phyloP scores from a whole-genome alignment of 768 basidiomycete species.

The Tricholoma saponaceum region DNA sequence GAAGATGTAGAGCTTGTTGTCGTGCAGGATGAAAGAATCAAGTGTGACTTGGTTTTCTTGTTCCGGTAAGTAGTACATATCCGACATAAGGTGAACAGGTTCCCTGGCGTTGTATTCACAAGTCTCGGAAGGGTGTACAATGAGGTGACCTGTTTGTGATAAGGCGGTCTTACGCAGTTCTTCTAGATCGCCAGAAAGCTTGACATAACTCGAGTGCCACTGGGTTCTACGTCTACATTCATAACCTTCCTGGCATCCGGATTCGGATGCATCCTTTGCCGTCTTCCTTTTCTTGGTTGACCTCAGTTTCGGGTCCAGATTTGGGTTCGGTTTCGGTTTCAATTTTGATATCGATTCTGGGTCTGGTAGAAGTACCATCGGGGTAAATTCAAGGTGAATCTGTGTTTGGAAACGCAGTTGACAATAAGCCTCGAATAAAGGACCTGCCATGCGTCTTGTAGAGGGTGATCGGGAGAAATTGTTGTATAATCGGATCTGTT shows the following conservation, averaged over 20 bases:
- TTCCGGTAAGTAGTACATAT: not conserved
- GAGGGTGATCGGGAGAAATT: too few species aligned
- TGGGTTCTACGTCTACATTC: not conserved
- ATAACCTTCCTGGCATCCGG: not conserved
- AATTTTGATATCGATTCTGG: too few species aligned
- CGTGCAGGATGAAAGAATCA: not conserved
- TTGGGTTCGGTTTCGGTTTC: too few species aligned
- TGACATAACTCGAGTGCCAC: not conserved
- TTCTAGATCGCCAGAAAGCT: not conserved
- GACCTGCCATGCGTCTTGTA: too few species aligned
- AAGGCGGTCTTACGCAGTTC: not conserved
- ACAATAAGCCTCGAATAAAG: too few species aligned
- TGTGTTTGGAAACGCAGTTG: too few species aligned
- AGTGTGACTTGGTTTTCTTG: not conserved
- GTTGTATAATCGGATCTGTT: too few species aligned
- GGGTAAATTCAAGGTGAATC: too few species aligned
- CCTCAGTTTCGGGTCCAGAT: not conserved
- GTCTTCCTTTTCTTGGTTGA: not conserved
- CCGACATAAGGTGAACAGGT: not conserved
- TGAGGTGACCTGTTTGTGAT: not conserved
- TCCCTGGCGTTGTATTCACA: not conserved
- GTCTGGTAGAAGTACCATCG: too few species aligned
- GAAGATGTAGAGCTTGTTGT: not conserved
- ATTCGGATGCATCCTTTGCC: not conserved
- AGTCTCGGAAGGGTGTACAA: not conserved